Percentiles rank a stretch among this genome's conserved stretches.
phyloP scores from a whole-genome alignment of 2,329 filamentous ascomycete species.

The Paecilomyces formosus region DNA sequence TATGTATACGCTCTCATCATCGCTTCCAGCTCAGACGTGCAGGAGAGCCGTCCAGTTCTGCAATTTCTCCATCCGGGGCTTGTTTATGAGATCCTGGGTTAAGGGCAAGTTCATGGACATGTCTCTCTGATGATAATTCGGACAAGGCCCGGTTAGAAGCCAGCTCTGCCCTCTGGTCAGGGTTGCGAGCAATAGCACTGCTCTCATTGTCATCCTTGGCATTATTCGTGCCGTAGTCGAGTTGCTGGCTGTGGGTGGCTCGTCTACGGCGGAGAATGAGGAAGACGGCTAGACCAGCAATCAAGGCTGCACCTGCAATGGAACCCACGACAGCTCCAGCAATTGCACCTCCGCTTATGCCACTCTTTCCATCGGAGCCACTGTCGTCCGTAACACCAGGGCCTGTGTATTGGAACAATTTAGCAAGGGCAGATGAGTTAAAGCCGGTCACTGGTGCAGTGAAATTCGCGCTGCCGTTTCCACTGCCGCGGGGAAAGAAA shows the following conservation, averaged over 20 bases:
- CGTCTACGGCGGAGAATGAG: not conserved
- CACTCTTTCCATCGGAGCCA: not conserved
- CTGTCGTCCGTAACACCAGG: not conserved
- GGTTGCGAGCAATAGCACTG: not conserved
- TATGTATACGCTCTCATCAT: not conserved
- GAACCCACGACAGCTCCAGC: not conserved
- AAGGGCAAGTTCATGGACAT: not conserved
- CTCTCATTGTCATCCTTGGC: not conserved
- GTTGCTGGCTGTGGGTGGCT: not conserved
- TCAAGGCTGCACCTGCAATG: slow-evolving; percentile 11
- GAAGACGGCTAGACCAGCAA: slow-evolving; percentile 3
- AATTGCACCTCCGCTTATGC: not conserved
- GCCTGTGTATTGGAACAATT: not conserved
- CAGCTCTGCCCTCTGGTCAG: not conserved
- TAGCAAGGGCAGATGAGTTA: not conserved
- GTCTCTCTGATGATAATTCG: not conserved
- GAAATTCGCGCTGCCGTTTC: not conserved
- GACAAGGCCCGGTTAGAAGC: not conserved
- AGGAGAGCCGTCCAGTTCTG: not conserved
- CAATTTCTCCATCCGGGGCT: not conserved
- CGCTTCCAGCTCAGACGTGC: not conserved
- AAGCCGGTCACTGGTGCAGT: not conserved
- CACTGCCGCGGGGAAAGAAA: not conserved
- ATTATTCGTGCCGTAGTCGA: not conserved
- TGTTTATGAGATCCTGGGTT: not conserved